Conservation (phyloP, 306 rosid genomes). For the Fagus crenata region DNA sequence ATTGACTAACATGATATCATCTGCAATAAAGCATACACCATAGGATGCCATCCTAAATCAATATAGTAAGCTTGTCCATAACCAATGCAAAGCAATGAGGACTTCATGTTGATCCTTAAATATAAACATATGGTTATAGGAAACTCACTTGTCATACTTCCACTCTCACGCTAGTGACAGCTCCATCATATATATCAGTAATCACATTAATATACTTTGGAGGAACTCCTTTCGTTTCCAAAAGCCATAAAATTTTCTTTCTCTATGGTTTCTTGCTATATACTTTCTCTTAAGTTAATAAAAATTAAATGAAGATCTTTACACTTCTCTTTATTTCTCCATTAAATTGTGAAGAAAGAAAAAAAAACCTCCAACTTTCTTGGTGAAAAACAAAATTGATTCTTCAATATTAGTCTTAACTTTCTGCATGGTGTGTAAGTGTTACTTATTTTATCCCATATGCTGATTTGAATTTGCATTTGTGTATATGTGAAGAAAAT, state of each 20-base stretch:
- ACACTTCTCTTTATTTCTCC: background rate
- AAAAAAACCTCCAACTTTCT: background rate
- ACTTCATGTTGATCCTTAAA: background rate
- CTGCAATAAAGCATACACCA: background rate
- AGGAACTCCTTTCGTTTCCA: background rate
- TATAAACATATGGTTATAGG: background rate
- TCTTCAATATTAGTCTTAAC: background rate
- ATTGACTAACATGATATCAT: background rate
- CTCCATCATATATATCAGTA: background rate
- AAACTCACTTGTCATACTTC: background rate
- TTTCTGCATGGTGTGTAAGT: background rate
- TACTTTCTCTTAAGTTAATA: background rate
- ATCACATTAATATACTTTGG: background rate
- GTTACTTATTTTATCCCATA: background rate
- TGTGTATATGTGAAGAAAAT: constrained; percentile 16
- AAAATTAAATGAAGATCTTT: background rate
- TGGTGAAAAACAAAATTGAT: background rate
- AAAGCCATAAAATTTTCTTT: background rate
- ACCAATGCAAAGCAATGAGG: background rate
- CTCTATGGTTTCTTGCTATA: too few relatives aligned
- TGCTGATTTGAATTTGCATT: constrained; percentile 15
- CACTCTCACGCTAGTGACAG: background rate
- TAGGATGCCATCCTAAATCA: background rate
- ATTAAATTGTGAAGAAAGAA: background rate
- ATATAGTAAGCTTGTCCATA: background rate